Base-by-base conservation (phyloP, 129 eudicot genomes). In the Kitagawia praeruptora region DNA sequence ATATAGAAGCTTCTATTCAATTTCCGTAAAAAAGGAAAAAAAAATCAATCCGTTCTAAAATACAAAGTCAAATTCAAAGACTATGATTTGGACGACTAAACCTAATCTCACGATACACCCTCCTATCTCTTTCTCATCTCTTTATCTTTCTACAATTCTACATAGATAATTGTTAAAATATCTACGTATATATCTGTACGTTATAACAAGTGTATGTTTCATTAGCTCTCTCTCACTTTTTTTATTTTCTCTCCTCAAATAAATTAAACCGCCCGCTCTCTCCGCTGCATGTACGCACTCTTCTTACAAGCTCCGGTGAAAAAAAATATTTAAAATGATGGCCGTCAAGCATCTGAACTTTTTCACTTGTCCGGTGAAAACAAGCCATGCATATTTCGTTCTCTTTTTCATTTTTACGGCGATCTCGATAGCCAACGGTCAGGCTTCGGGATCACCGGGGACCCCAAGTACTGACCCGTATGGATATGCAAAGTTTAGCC, bases 401-500 rank as follows among this genome's bases (percentile, higher is more conserved):
- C 11, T 67, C 2, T 31, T 5, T 6, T 49, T 78, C 6, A 12
- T 78, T 45, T 78, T 44, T 42, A 15, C 71, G 34, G 31, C 80
- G 7, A 9, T 77, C 53, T 48, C 80, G 0, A 8, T 37, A 9
- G 53, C 15, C 13, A 41, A 34, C 31, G 53, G 73, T 12, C 80
- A 78, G 37, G 13, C 1, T 13, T n/a, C 76, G 1, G 19, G 8
- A 2, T 0, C 41, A 6, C 61, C 80, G 44, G 56, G 28, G 31
- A 14, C 12, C 28, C 38, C 70, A 4, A 27, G 2, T 34, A 1
- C 51, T 38, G 80, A 61, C 16, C 74, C 73, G 56, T 78, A 78
- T 42, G 74, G 74, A 0, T 78, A 78, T 14, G 74, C 80, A 7
- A 40, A 64, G 31, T 78, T 85, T 66, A 80, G 82, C 75, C 93